phyloP scores from a whole-genome alignment of 2,329 filamentous ascomycete species.

The Xylariaceae sp. region DNA sequence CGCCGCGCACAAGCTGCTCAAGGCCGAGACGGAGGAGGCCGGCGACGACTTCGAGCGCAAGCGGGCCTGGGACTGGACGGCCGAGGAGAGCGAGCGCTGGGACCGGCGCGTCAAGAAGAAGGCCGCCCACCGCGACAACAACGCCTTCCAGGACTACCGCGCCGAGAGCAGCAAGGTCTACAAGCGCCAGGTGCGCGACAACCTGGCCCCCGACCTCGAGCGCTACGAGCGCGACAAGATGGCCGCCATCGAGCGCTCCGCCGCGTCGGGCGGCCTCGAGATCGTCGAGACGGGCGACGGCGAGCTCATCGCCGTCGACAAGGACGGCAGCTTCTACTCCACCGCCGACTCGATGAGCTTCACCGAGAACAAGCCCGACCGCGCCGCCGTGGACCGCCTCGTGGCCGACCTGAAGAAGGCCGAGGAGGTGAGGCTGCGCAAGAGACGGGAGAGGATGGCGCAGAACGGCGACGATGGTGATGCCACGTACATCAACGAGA shows the following conservation, averaged over 20 bases:
- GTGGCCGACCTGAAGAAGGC: slow-evolving; percentile 82
- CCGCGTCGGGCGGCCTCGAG: slow-evolving; percentile 75
- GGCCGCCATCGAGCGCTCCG: slow-evolving; percentile 75
- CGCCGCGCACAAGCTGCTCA: slow-evolving; percentile 85
- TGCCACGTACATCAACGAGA: slow-evolving; percentile 98
- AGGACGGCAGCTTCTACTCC: slow-evolving; percentile 83
- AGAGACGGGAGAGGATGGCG: slow-evolving; percentile 70
- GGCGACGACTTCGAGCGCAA: slow-evolving; percentile 96
- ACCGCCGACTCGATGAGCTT: slow-evolving; percentile 78
- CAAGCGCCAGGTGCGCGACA: slow-evolving; percentile 77
- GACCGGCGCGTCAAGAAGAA: slow-evolving; percentile 87
- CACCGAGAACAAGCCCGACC: slow-evolving; percentile 77
- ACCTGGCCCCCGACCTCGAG: slow-evolving; percentile 69
- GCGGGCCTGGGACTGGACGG: slow-evolving; percentile 96
- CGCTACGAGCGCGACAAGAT: slow-evolving; percentile 84
- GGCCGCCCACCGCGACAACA: slow-evolving; percentile 70
- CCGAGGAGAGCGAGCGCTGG: slow-evolving; percentile 91
- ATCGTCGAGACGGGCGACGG: slow-evolving; percentile 94
- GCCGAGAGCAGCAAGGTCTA: slow-evolving; percentile 89
- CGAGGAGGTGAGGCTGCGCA: slow-evolving; percentile 79
- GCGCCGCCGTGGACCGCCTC: slow-evolving; percentile 78
- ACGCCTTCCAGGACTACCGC: slow-evolving; percentile 82
- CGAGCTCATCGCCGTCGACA: slow-evolving; percentile 89
- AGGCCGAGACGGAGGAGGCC: slow-evolving; percentile 76
- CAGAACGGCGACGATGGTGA: slow-evolving; percentile 80